Percentiles rank a stretch among this genome's conserved stretches.
phyloP scores from a whole-genome alignment of 2,329 filamentous ascomycete species.

The Plectosphaerella sp. region DNA sequence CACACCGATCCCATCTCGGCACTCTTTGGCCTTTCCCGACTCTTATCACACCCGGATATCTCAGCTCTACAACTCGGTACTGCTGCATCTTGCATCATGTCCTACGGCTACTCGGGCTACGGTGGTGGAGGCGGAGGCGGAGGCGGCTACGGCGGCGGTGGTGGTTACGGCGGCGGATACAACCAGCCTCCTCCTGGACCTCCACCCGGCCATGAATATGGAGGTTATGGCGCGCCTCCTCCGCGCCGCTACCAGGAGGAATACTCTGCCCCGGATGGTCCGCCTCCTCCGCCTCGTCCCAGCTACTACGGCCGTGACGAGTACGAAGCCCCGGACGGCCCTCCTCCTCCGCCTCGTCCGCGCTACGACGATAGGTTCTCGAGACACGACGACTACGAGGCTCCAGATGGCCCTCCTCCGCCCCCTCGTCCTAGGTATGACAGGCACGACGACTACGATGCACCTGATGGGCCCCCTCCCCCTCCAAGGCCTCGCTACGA shows the following conservation, averaged over 20 bases:
- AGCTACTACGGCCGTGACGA: conserved; percentile 15
- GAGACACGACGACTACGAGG: background rate
- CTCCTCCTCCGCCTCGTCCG: background rate
- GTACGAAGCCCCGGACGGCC: conserved; percentile 4
- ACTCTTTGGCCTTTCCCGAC: no score
- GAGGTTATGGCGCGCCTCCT: conserved; percentile 21
- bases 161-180: conserved; percentile 16
- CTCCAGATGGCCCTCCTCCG: background rate
- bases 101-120: conserved; percentile 28
- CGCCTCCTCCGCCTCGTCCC: conserved; percentile 13
- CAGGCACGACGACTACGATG: background rate
- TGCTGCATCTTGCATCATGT: conserved; percentile 15
- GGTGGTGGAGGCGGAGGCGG: conserved; percentile 25
- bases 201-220: conserved; percentile 18
- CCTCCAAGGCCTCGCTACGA: background rate
- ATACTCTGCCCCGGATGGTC: conserved; percentile 8
- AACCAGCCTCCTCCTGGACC: conserved; percentile 11
- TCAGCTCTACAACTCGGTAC: background rate
- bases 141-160: conserved; percentile 21
- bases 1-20: no score
- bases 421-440: background rate
- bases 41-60: background rate
- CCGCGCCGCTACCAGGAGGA: conserved; percentile 15
- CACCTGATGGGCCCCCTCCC: background rate
- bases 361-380: background rate